Percentiles rank a stretch among this genome's conserved stretches.
phyloP scores from a whole-genome alignment of 2,329 filamentous ascomycete species.

The Madurella mycetomatis region DNA sequence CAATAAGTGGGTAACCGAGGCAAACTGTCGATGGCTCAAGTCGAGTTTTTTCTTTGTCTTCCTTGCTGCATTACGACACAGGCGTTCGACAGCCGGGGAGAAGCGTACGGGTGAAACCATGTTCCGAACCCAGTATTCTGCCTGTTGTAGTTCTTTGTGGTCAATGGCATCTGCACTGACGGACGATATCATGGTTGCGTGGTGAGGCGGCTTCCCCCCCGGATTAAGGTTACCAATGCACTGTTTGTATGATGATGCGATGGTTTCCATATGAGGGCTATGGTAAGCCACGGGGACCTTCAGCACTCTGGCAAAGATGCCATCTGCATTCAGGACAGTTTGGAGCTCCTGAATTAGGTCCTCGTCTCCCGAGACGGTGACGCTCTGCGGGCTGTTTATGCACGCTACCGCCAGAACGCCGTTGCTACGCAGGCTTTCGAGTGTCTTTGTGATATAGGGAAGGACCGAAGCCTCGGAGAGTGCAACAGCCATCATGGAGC shows the following conservation, averaged over 20 bases:
- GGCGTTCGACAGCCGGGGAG: no score
- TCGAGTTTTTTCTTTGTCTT: no score
- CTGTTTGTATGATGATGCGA: not conserved
- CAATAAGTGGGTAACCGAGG: no score
- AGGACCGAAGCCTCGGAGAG: conserved; percentile 10
- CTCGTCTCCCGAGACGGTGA: conserved; percentile 27
- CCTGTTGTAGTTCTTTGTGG: no score
- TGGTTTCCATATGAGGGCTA: conserved; percentile 5
- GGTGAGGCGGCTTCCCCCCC: no score
- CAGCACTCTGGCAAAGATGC: conserved; percentile 16
- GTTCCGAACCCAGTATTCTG: no score
- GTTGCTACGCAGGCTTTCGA: conserved; percentile 24
- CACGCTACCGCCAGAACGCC: no score
- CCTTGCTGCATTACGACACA: no score
- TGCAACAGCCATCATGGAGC: conserved; percentile 16
- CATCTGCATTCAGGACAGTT: conserved; percentile 10
- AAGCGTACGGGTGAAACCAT: no score
- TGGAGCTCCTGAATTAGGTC: conserved; percentile 27
- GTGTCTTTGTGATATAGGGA: conserved; percentile 12
- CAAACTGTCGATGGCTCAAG: no score
- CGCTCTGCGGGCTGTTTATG: conserved; percentile 28
- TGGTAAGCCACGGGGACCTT: conserved; percentile 35
- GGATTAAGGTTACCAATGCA: no score
- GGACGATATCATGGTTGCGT: conserved; percentile 4
- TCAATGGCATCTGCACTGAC: no score